Percentiles rank a stretch among this genome's conserved stretches.
phyloP scores from a whole-genome alignment of 2,329 filamentous ascomycete genomes.

The Colletotrichum musae region DNA sequence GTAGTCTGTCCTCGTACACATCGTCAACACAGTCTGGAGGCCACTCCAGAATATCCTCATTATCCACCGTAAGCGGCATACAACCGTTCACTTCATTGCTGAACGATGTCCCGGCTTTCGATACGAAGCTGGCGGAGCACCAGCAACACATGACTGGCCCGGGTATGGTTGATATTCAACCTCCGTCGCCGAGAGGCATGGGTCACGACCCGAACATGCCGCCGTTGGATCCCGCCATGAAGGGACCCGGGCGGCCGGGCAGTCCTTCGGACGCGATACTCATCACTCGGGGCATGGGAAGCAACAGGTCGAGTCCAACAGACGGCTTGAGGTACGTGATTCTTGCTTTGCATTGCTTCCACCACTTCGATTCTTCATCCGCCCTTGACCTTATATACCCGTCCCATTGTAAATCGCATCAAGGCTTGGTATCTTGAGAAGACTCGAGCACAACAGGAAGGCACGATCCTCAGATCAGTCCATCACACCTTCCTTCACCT shows the following conservation, averaged over 20 bases:
- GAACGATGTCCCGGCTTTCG: slow-evolving; percentile 55
- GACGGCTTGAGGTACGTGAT: slow-evolving; percentile 40
- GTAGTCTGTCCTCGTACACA: slow-evolving; percentile 66
- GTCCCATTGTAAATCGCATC: no score
- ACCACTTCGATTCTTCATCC: neutral
- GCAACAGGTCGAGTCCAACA: slow-evolving; percentile 41
- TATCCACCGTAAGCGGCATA: slow-evolving; percentile 64
- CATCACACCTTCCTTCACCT: no score
- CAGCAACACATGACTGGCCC: slow-evolving; percentile 39
- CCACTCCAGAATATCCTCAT: slow-evolving; percentile 69
- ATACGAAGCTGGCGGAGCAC: slow-evolving; percentile 51
- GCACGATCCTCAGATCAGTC: no score
- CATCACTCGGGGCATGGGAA: slow-evolving; percentile 41
- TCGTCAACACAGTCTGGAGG: slow-evolving; percentile 61
- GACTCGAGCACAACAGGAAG: no score
- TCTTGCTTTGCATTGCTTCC: neutral
- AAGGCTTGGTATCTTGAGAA: no score
- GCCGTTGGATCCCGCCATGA: slow-evolving; percentile 33
- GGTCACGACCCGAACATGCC: slow-evolving; percentile 15
- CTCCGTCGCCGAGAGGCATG: slow-evolving; percentile 45
- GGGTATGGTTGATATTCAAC: slow-evolving; percentile 42
- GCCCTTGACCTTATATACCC: no score
- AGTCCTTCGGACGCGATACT: slow-evolving; percentile 48
- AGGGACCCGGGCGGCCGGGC: slow-evolving; percentile 36
- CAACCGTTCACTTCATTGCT: slow-evolving; percentile 52